Evolutionary conservation across 345 rosid species (phyloP), one percentile per base, ranked within the genome.

Genomic region (Gossypium rotundifolium): DNA sequence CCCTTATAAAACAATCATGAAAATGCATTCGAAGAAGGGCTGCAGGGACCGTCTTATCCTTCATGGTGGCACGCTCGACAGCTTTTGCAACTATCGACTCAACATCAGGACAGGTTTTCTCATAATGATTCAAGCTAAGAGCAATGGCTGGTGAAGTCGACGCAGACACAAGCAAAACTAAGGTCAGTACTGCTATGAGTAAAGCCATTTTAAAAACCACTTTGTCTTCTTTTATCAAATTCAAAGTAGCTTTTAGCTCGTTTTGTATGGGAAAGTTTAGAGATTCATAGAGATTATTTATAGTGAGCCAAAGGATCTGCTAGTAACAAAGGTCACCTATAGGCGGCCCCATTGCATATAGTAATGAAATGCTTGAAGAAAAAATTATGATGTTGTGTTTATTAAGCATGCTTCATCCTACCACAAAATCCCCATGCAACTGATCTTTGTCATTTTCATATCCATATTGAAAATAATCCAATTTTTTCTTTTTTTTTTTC

Each of bases 1-100:
- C 88, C 82, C 88, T 77, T 29, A 85, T 76, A 74, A 83, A 85
- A 46, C 86, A 83, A 74, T 85, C 88, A 9, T 83, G 86, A 79
- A 85, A 81, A 82, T 85, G 88, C 88, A 85, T 83, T 62, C 86
- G 76, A 46, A 85, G 85, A 27, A 85, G 71, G 3, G 86, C 81
- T 3, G 86, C 88, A 11, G 85, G 85, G 46, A 83, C 83, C 42
- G 81, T 80, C 57, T 77, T 83, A 62, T 85, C 88, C 63, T 63
- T 78, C 45, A 11, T 48, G 55, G 79, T 55, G 8, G 84, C 85
- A 1, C 65, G 71, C 81, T 80, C 69, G 67, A 85, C 85, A 3
- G 76, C 75, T 7, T 76, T 46, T 9, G 84, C 54, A 12, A 83
- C 79, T 4, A 83, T 73, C 5, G 40, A 40, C 45, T 85, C 88